phyloP scores from a whole-genome alignment of 2,329 filamentous ascomycete species.

The Xylogone sp. region DNA sequence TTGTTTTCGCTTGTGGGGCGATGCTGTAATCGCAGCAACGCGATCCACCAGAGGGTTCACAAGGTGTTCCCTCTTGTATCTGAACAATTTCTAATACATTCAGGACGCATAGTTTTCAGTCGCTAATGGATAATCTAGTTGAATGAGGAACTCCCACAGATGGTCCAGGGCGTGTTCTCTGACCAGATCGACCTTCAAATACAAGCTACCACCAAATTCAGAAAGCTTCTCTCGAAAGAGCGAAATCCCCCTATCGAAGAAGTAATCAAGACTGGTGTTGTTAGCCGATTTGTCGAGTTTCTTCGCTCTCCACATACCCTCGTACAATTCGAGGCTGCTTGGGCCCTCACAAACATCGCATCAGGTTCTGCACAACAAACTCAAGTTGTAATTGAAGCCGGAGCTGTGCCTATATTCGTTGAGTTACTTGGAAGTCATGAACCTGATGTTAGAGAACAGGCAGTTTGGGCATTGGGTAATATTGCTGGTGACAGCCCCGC shows the following conservation, averaged over 20 bases:
- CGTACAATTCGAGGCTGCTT: constrained; percentile 98
- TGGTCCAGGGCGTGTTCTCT: constrained; percentile 97
- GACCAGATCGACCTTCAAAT: constrained; percentile 98
- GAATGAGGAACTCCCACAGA: constrained; percentile 95
- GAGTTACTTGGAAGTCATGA: constrained; percentile 93
- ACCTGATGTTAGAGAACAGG: constrained; percentile 96
- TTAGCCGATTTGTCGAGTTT: constrained; percentile 96
- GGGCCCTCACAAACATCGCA: constrained; percentile 98
- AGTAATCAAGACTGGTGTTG: constrained; percentile 98
- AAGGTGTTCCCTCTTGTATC: not conserved
- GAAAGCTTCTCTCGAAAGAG: constrained; percentile 97
- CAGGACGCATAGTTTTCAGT: not conserved
- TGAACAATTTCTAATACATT: not conserved
- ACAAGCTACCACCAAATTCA: constrained; percentile 94
- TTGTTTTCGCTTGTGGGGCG: not conserved
- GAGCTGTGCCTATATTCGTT: constrained; percentile 96
- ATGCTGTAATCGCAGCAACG: not conserved
- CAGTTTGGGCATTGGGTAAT: constrained; percentile 97
- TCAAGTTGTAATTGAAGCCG: constrained; percentile 97
- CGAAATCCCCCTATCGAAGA: constrained; percentile 98
- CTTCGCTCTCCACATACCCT: constrained; percentile 95
- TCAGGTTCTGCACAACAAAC: constrained; percentile 96
- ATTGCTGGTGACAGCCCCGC: constrained; percentile 97
- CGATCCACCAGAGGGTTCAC: not conserved
- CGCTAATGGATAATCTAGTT: constrained; percentile 53